phyloP scores from a whole-genome alignment of 2,329 filamentous ascomycete species.

The Diplocarpon rosae region DNA sequence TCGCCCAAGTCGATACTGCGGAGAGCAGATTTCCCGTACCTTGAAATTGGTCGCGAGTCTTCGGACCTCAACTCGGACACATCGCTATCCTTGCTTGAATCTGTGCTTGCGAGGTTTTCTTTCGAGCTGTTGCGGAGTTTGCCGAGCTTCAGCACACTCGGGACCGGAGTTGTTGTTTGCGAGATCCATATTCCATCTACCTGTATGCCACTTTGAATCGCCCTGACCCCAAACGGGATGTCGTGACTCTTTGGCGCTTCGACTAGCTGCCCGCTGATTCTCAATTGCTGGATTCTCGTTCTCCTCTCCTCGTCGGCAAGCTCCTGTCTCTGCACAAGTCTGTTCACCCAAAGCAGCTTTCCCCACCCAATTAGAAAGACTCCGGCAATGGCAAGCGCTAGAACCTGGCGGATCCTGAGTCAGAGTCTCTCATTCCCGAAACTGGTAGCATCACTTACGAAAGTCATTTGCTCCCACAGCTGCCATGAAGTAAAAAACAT shows the following conservation, averaged over 20 bases:
- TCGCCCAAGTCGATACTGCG: conserved; percentile 4
- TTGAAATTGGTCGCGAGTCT: conserved; percentile 3
- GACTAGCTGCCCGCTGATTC: conserved; percentile 35
- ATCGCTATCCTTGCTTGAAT: conserved; percentile 7
- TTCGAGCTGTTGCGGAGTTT: conserved; percentile 11
- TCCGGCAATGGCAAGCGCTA: conserved; percentile 57
- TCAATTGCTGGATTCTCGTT: conserved; percentile 41
- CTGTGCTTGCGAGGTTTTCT: conserved; percentile 3
- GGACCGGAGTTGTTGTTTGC: conserved; percentile 19
- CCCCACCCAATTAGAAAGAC: conserved; percentile 58
- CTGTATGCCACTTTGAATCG: conserved; percentile 71
- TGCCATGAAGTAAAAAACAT: conserved; percentile 60
- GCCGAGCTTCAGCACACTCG: conserved; percentile 15
- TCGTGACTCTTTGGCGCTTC: conserved; percentile 36
- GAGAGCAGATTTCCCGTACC: conserved; percentile 5
- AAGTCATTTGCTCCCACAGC: conserved; percentile 82
- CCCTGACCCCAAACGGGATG: conserved; percentile 77
- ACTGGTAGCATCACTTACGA: conserved; percentile 46
- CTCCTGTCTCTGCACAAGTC: conserved; percentile 44
- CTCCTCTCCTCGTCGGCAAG: conserved; percentile 56
- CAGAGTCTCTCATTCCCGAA: neutral
- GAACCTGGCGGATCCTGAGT: conserved; percentile 40
- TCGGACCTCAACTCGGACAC: conserved; percentile 1
- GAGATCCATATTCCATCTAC: conserved; percentile 74
- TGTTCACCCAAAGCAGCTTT: conserved; percentile 56